These are phyloP conservation scores for Boechera divaricarpa DNA, from an alignment of 345 rosid species.

Conservation along the genomic window DNA sequence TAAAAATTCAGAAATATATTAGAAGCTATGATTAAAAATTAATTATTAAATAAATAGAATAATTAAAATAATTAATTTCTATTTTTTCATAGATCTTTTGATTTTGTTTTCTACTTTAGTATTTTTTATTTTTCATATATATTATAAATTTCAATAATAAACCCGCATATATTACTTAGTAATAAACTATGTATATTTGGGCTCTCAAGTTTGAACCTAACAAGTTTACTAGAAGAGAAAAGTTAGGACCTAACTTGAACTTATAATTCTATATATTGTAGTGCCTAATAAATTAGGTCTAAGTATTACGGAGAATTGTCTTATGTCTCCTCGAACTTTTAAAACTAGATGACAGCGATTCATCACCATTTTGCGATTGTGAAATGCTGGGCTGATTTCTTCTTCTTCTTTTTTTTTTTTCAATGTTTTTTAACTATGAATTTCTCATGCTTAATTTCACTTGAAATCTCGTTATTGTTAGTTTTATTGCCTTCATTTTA, in stretches of 20 bases:
- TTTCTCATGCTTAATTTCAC: not conserved
- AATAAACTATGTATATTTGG: not conserved
- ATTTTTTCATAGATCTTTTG: too few relatives aligned
- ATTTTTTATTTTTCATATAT: too few relatives aligned
- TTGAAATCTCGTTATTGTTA: too few relatives aligned
- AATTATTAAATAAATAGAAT: too few relatives aligned
- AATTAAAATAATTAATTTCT: too few relatives aligned
- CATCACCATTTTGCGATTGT: constrained; percentile 28
- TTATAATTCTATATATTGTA: not conserved
- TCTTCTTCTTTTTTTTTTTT: not conserved
- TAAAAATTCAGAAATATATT: too few relatives aligned
- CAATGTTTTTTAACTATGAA: not conserved
- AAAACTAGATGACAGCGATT: constrained; percentile 39
- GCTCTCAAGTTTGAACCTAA: constrained; percentile 26
- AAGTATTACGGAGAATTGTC: constrained; percentile 34
- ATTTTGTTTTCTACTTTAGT: too few relatives aligned
- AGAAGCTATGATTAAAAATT: too few relatives aligned
- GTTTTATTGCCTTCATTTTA: not conserved
- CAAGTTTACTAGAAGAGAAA: constrained; percentile 31
- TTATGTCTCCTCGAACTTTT: constrained; percentile 20
- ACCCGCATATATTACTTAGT: too few relatives aligned
- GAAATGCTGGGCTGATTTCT: constrained; percentile 22
- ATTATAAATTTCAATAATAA: too few relatives aligned
- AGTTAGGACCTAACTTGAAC: constrained; percentile 43
- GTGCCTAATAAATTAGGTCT: constrained; percentile 30